Conservation (phyloP, 2,329 filamentous ascomycete genomes). For the Dactylellina sp. region DNA sequence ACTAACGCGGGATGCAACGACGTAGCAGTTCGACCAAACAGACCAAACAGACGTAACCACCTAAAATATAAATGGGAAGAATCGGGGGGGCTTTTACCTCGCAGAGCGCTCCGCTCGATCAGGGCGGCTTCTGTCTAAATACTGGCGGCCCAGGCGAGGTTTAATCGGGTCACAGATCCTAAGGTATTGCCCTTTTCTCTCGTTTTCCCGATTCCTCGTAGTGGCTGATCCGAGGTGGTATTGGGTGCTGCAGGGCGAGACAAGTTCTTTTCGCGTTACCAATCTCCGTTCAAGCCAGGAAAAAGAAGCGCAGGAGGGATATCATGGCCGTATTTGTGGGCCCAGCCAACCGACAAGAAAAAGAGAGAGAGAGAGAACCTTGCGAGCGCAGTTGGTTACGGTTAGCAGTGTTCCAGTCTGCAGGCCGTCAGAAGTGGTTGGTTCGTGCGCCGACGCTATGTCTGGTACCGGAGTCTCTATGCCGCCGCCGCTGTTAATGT, state of each 20-base stretch:
- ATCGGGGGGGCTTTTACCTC: constrained; percentile 30
- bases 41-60: constrained; percentile 3
- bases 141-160: not conserved
- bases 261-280: constrained; percentile 45
- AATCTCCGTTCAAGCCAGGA: constrained; percentile 49
- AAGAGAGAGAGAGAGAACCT: not conserved
- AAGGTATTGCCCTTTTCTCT: constrained; percentile 13
- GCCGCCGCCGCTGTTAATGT: constrained; percentile 9
- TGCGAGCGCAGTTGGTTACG: constrained; percentile 31
- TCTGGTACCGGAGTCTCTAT: constrained; percentile 4
- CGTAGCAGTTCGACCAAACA: constrained; percentile 21
- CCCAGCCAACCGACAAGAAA: constrained; percentile 24
- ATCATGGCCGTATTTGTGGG: constrained; percentile 39
- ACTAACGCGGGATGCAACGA: constrained; percentile 49
- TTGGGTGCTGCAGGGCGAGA: constrained; percentile 46
- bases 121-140: constrained; percentile 25
- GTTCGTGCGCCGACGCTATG: constrained; percentile 27
- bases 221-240: constrained; percentile 55
- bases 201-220: constrained; percentile 33
- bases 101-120: constrained; percentile 41
- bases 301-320: constrained; percentile 24
- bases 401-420: too few relatives aligned
- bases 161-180: constrained; percentile 44
- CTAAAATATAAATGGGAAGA: constrained; percentile 11
- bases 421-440: too few relatives aligned